Evolutionary conservation across 495 filamentous ascomycete species (phyloP), one percentile per base, ranked within the genome.

Genomic region (Aspergillus campestris): DNA sequence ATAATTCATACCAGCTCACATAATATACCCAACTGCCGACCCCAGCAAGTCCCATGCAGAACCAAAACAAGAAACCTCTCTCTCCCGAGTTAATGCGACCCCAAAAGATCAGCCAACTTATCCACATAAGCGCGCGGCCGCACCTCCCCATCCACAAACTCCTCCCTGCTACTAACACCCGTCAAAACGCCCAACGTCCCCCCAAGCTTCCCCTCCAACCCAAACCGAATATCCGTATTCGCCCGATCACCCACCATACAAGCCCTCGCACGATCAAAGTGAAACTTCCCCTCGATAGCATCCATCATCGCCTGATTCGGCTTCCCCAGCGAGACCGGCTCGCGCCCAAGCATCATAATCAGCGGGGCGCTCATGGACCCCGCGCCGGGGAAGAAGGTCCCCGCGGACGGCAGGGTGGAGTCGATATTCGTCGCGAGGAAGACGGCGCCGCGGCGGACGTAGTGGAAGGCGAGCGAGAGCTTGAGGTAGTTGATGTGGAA

Each of bases 231-330:
- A 72, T 99, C 92, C 1, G 92, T 99, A 61, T 97, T 83, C 39
- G 92, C 72, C 34, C 92, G 77, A 66, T 99, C 92, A 5, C 92
- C 92, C 28, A 99, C 80, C 94, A 99, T 99, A 61, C 94, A 97
- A 2, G 94, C 81, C 40, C 79, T 80, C 37, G 71, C 80, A 33
- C 89, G 79, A 59, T 97, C 87, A 42, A 98, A 84, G 44, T 78
- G 70, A 59, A 96, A 95, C 65, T 91, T 95, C 30, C 91, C 91
- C 72, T 97, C 91, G 56, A 98, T 84, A 6, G 94, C 87, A 67
- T 96, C 90, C 92, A 98, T 95, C 92, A 98, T 97, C 8, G 89
- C 90, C 70, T 95, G 87, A 52, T 87, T 94, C 5, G 92, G 94
- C 66, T 99, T 99, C 8, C 92, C 92, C 36, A 96, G 64, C 6